These are phyloP conservation scores for Trichoderma pleuroti DNA, from an alignment of 2,329 filamentous ascomycete species.

Conservation along the genomic window DNA sequence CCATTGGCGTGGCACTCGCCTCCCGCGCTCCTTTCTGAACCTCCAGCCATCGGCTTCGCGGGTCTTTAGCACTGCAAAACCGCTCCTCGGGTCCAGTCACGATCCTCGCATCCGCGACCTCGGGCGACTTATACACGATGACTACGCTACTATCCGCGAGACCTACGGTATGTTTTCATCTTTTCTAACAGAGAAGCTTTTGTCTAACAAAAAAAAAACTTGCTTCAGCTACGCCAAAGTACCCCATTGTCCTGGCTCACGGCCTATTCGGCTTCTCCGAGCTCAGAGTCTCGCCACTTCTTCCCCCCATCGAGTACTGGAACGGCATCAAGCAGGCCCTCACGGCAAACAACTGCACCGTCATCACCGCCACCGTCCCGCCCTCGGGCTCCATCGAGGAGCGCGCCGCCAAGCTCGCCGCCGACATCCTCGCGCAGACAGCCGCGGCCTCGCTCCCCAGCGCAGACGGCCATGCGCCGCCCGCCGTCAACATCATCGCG, in stretches of 20 bases:
- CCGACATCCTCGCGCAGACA: constrained; percentile 47
- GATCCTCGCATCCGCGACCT: constrained; percentile 42
- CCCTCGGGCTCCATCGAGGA: constrained; percentile 59
- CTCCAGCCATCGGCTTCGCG: not conserved
- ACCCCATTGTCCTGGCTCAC: constrained; percentile 63
- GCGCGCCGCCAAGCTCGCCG: constrained; percentile 55
- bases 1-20: not conserved
- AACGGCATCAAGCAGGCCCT: constrained; percentile 60
- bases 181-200: not conserved
- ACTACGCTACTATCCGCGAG: constrained; percentile 45
- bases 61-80: constrained; percentile 5
- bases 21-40: constrained; percentile 9
- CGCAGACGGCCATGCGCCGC: constrained; percentile 23
- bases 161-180: constrained; percentile 40
- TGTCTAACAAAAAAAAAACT: not conserved
- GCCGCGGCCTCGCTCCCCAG: constrained; percentile 36
- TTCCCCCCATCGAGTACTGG: constrained; percentile 62
- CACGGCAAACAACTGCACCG: constrained; percentile 48
- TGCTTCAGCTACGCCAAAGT: constrained; percentile 49
- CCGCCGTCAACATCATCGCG: constrained; percentile 71
- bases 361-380: constrained; percentile 60
- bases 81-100: constrained; percentile 20
- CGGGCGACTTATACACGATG: constrained; percentile 43
- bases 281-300: constrained; percentile 49
- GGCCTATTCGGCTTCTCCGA: constrained; percentile 63